Base-by-base conservation (phyloP, 2,329 filamentous ascomycete genomes). In the Penicillium italicum region DNA sequence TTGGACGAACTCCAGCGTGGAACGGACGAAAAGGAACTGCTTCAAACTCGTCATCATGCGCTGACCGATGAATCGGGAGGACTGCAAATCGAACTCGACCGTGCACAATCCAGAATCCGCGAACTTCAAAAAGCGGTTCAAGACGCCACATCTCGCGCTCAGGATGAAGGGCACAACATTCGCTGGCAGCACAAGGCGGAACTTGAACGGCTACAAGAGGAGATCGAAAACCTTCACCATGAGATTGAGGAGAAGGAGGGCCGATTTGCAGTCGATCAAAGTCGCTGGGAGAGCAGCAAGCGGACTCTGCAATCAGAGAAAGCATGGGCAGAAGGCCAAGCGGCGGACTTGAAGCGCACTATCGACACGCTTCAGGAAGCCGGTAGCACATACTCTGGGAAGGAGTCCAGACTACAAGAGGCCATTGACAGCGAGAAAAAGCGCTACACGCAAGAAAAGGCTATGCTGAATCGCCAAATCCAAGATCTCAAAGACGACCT, bases 401-500 rank as follows among this genome's bases (percentile, higher is more conserved):
- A 87, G 68, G 88, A 91, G 65, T 78, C 78, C 22, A 87, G 81
- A 67, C 74, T 91, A 18, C 84, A 89, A 67, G 81, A 86, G 65
- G 84, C 85, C 4, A 78, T 91, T 12, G 81, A 87, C 59, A 88
- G 83, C 65, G 89, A 92, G 66, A 82, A 82, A 44, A 82, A 90
- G 59, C 85, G 89, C 24, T 86, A 94, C 66, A 81, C 81, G 60
- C 84, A 82, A 53, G 88, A 93, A 64, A 88, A 93, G 68, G 82
- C 82, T 11, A 75, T 86, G 8, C 77, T 96, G 48, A 83, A 79
- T 58, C 81, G 83, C n/a, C 89, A 94, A 69, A 84, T 96, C 49
- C 83, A 88, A 44, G 86, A 88, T 48, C 78, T 94, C 10, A 86
- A 88, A 65, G 81, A 85, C 45, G 89, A 91, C 55, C 79, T 94